Evolutionary conservation across 2,329 filamentous ascomycete genomes (phyloP).

Genomic region (Alternaria panax): DNA sequence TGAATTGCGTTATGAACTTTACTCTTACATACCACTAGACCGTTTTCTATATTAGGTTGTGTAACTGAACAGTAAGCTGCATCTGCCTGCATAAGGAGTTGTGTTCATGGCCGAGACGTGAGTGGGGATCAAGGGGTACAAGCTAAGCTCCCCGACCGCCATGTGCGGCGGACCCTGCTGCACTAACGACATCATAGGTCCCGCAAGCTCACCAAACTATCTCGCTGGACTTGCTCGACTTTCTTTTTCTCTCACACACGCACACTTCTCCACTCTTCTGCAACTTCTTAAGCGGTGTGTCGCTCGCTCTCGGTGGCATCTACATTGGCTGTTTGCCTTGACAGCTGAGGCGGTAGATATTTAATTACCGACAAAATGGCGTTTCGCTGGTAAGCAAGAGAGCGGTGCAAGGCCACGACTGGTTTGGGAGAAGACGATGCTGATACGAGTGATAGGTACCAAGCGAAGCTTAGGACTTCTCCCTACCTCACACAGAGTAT

Average conservation of each 20-base stretch:
- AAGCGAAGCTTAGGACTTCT: slow-evolving; percentile 77
- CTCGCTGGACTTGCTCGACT: slow-evolving; percentile 9
- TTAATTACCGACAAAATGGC: slow-evolving; percentile 13
- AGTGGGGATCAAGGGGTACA: slow-evolving; percentile 15
- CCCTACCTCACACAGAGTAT: slow-evolving; percentile 90
- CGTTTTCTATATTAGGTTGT: not conserved
- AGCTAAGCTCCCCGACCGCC: slow-evolving; percentile 18
- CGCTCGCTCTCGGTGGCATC: not conserved
- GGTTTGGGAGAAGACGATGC: not conserved
- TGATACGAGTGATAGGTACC: slow-evolving; percentile 72
- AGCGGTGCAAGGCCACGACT: not conserved
- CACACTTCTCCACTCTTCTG: slow-evolving; percentile 12
- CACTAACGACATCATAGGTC: slow-evolving; percentile 20
- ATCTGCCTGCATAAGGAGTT: slow-evolving; percentile 4
- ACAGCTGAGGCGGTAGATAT: not conserved
- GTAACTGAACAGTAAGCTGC: not conserved
- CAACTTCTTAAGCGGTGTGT: not conserved
- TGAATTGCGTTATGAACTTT: slow-evolving; percentile 14
- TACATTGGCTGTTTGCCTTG: not conserved
- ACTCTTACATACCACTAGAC: not conserved
- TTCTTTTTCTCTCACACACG: slow-evolving; percentile 10
- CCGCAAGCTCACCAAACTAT: slow-evolving; percentile 18
- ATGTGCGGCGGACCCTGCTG: slow-evolving; percentile 19
- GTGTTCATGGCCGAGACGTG: slow-evolving; percentile 6
- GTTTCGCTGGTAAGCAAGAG: slow-evolving; percentile 14